Percentiles rank a stretch among this genome's conserved stretches.
phyloP scores from a whole-genome alignment of 805 yeast genomes.

The Tetrapisispora phaffii region DNA sequence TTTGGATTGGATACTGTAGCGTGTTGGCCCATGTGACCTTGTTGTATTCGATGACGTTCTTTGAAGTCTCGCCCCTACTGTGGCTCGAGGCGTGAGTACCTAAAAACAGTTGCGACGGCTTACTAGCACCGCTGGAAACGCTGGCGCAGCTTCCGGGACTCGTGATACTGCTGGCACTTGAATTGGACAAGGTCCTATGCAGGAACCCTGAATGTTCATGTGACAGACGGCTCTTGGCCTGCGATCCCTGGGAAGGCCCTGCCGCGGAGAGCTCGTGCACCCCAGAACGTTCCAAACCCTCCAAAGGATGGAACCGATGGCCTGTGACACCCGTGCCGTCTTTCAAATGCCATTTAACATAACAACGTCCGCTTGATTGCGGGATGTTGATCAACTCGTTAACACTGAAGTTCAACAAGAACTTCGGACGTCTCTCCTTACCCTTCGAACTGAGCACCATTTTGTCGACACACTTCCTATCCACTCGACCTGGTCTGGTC shows the following conservation, averaged over 20 bases:
- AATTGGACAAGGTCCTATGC: background rate
- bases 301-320: conserved; percentile 1
- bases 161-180: background rate
- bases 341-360: conserved; percentile 50
- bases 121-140: no score
- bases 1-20: conserved; percentile 28
- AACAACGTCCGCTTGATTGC: conserved; percentile 59
- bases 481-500: background rate
- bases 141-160: background rate
- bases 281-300: conserved; percentile 16
- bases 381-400: conserved; percentile 76
- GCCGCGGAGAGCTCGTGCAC: no score
- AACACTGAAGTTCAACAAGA: conserved; percentile 47
- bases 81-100: conserved; percentile 15
- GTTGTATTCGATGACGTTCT: conserved; percentile 40
- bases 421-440: conserved; percentile 44
- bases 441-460: conserved; percentile 13
- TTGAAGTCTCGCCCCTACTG: conserved; percentile 34
- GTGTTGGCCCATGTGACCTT: conserved; percentile 40
- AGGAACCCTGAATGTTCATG: background rate
- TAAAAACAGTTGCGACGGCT: background rate
- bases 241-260: no score
- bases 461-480: background rate
- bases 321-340: conserved; percentile 34
- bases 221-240: background rate